phyloP scores from a whole-genome alignment of 345 rosid genomes.

The Erysimum cheiranthoides region DNA sequence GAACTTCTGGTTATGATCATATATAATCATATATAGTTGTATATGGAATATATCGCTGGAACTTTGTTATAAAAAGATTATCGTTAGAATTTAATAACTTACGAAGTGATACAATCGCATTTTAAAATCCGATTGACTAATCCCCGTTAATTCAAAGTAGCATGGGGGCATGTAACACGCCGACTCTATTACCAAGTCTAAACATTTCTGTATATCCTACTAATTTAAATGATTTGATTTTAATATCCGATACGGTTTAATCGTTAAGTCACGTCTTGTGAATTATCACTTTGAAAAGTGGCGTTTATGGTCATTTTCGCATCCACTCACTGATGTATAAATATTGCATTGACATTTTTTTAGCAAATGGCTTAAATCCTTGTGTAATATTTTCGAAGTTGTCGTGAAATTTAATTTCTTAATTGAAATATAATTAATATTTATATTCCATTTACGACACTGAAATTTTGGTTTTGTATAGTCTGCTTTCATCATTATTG shows the following conservation, averaged over 20 bases:
- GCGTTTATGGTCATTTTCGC: conserved; percentile 16
- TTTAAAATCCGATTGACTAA: conserved; percentile 17
- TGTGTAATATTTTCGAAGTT: background rate
- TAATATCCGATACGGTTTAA: conserved; percentile 20
- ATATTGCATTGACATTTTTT: conserved; percentile 5
- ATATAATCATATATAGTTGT: too few species aligned
- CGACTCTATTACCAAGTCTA: conserved; percentile 38
- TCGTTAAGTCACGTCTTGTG: conserved; percentile 41
- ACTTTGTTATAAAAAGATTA: background rate
- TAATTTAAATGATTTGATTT: conserved; percentile 22
- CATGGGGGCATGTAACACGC: conserved; percentile 39
- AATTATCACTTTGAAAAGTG: conserved; percentile 15
- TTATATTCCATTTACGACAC: too few species aligned
- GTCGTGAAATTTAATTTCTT: too few species aligned
- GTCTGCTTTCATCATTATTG: too few species aligned
- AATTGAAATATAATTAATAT: too few species aligned
- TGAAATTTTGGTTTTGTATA: too few species aligned
- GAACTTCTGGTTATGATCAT: too few species aligned
- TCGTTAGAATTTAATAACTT: background rate
- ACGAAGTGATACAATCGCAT: conserved; percentile 8
- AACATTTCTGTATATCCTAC: conserved; percentile 32
- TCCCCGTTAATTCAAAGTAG: conserved; percentile 11
- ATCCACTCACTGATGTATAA: background rate
- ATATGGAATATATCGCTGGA: background rate
- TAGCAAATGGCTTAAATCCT: background rate